These are phyloP conservation scores for Calocybe gangraenosa DNA, from an alignment of 768 basidiomycete genomes.

Conservation along the genomic window DNA sequence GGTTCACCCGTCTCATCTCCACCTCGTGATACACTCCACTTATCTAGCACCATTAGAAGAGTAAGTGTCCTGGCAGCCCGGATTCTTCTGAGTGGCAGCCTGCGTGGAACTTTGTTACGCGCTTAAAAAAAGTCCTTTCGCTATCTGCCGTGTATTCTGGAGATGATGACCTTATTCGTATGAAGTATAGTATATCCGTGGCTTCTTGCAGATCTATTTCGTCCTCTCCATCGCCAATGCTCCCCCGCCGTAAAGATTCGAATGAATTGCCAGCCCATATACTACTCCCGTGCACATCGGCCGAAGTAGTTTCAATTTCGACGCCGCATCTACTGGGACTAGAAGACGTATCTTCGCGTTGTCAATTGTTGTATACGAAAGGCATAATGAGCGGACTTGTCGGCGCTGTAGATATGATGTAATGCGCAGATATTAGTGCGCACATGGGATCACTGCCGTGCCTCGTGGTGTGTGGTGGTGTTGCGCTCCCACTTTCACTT, in stretches of 20 bases:
- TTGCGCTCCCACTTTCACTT: too few relatives aligned
- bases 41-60: not conserved
- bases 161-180: not conserved
- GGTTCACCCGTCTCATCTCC: constrained; percentile 1
- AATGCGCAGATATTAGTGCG: not conserved
- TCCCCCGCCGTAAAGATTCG: constrained; percentile 5
- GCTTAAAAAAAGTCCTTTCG: not conserved
- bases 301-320: constrained; percentile 3
- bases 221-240: not conserved
- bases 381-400: not conserved
- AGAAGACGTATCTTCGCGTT: not conserved
- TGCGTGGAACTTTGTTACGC: not conserved
- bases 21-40: not conserved
- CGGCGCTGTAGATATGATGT: constrained; percentile 2
- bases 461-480: too few relatives aligned
- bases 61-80: not conserved
- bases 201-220: not conserved
- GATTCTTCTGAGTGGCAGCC: not conserved
- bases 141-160: too few relatives aligned
- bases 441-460: too few relatives aligned
- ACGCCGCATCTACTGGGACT: not conserved
- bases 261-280: not conserved
- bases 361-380: not conserved
- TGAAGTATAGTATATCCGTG: constrained; percentile 1
- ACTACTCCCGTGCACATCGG: constrained; percentile 12